Percentiles rank a stretch among this genome's conserved stretches.
Evolutionary conservation across 2,329 filamentous ascomycete genomes (phyloP).

Genomic region (Cladosporium sphaerospermum): DNA sequence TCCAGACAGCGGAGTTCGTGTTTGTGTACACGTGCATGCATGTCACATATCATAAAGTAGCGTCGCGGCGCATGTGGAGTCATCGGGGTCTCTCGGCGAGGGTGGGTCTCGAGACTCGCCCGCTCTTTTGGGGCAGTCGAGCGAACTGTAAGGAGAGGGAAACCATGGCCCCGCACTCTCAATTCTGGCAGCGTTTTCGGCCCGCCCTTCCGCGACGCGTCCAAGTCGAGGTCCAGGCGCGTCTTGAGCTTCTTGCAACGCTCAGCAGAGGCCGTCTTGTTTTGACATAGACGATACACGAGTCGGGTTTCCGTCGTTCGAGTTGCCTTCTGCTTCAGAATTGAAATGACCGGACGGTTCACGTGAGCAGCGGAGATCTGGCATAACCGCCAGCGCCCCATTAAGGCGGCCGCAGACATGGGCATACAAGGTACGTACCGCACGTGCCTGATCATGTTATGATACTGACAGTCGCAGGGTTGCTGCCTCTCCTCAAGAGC

Average conservation of each 20-base stretch:
- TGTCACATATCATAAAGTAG: background rate
- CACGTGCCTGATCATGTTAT: background rate
- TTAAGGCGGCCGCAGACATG: conserved; percentile 19
- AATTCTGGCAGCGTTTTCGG: too few relatives aligned
- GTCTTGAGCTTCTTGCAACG: too few relatives aligned
- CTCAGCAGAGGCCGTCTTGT: too few relatives aligned
- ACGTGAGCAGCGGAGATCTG: background rate
- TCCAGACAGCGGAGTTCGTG: background rate
- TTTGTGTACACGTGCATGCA: background rate
- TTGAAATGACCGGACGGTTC: background rate
- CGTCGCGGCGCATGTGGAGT: background rate
- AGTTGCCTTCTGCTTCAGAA: too few relatives aligned
- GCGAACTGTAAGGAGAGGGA: background rate
- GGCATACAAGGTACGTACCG: conserved; percentile 32
- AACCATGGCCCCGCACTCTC: too few relatives aligned
- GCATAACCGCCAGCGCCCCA: background rate
- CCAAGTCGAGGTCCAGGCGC: too few relatives aligned
- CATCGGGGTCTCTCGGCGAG: background rate
- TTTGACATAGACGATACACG: too few relatives aligned
- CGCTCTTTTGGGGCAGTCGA: background rate
- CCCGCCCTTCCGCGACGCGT: too few relatives aligned
- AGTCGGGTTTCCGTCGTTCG: too few relatives aligned
- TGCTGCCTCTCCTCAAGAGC: conserved; percentile 88
- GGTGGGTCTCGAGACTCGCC: background rate
- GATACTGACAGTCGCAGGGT: conserved; percentile 48